Evolutionary conservation across 352 stramenopile genomes (phyloP).

Genomic region (Blastocystis hominis): DNA sequence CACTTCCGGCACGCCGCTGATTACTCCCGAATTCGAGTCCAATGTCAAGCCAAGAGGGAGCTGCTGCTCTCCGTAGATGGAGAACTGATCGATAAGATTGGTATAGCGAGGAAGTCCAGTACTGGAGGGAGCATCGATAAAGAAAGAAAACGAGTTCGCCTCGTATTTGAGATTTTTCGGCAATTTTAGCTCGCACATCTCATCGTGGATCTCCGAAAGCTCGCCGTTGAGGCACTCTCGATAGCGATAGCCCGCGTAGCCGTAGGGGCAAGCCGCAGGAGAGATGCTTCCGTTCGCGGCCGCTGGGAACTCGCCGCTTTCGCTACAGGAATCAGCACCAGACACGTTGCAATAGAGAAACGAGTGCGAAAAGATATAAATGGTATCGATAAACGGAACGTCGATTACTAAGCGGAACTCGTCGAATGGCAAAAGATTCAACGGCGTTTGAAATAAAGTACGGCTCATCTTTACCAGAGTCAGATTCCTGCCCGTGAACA

Average conservation of each 20-base stretch:
- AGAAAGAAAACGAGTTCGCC: not conserved
- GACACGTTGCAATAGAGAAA: not conserved
- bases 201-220: not conserved
- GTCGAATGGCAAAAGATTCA: not conserved
- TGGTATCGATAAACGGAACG: not conserved
- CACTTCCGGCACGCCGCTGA: not conserved
- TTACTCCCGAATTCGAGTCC: conserved; percentile 16
- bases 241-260: conserved; percentile 48
- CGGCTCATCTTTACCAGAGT: not conserved
- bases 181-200: not conserved
- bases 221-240: not conserved
- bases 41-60: conserved; percentile 5
- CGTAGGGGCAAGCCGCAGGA: not conserved
- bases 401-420: conserved; percentile 4
- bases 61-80: not conserved
- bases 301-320: not conserved
- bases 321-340: not conserved
- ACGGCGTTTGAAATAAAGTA: not conserved
- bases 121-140: not conserved
- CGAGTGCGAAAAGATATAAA: not conserved
- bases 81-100: conserved; percentile 38
- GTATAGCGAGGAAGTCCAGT: not conserved
- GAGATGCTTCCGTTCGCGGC: conserved; percentile 5
- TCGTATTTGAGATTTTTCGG: not conserved
- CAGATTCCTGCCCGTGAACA: not conserved